Evolutionary conservation across 331 rosid genomes (phyloP).

Genomic region (Rosa hybrid): DNA sequence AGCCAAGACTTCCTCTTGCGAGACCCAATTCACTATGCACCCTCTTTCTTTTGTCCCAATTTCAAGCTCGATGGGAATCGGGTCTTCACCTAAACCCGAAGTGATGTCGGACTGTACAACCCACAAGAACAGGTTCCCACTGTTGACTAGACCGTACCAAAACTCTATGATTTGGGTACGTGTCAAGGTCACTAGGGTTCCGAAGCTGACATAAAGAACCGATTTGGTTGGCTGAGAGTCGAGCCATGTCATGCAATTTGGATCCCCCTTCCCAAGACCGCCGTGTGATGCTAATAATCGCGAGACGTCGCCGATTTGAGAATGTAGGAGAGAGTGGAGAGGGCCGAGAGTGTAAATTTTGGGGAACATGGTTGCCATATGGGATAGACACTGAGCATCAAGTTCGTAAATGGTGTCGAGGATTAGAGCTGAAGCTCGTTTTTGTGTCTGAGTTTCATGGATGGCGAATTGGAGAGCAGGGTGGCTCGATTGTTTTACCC

Average conservation of each 20-base stretch:
- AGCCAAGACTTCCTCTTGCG: conserved; percentile 25
- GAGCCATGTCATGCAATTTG: conserved; percentile 46
- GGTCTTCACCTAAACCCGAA: background rate
- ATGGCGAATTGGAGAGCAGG: background rate
- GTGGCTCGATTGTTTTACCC: background rate
- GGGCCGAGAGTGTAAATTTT: conserved; percentile 53
- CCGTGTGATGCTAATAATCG: background rate
- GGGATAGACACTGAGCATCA: conserved; percentile 39
- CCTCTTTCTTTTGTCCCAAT: background rate
- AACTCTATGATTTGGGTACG: conserved; percentile 22
- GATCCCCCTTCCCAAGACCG: conserved; percentile 37
- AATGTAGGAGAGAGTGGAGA: conserved; percentile 36
- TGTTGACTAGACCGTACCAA: conserved; percentile 48
- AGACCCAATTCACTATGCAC: conserved; percentile 7
- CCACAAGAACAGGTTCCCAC: conserved; percentile 42
- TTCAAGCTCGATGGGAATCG: background rate
- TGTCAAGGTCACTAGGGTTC: conserved; percentile 4
- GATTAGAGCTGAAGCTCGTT: conserved; percentile 19
- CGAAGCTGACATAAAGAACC: conserved; percentile 55
- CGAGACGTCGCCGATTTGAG: background rate
- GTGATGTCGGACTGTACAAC: conserved; percentile 29
- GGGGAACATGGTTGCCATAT: conserved; percentile 22
- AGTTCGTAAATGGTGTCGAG: conserved; percentile 50
- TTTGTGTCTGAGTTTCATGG: background rate
- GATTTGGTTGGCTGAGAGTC: conserved; percentile 35